Evolutionary conservation across 75 land plant species (phyloP).

Genomic region (Pinus tabuliformis): DNA sequence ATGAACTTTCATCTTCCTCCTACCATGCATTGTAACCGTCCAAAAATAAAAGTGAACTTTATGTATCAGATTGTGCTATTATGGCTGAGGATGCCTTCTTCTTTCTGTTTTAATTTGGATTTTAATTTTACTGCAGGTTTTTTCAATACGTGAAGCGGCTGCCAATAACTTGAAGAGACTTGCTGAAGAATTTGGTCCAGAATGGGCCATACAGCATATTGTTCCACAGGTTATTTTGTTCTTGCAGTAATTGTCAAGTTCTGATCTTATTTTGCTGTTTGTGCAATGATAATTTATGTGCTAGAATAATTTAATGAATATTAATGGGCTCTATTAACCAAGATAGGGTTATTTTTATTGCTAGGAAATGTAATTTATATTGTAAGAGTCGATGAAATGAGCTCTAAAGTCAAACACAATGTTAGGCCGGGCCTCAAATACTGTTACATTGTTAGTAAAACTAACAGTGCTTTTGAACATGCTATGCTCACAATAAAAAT

Average conservation of each 20-base stretch:
- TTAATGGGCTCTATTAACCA: not conserved
- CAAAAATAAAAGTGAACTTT: not conserved
- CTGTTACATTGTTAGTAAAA: no score
- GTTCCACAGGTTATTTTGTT: constrained; percentile 74
- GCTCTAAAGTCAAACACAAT: no score
- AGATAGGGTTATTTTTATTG: no score
- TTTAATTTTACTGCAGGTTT: constrained; percentile 54
- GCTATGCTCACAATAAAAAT: no score
- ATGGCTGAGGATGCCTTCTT: not conserved
- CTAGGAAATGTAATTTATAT: no score
- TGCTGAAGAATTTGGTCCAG: constrained; percentile 99
- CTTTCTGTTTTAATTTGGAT: not conserved
- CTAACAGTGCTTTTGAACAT: no score
- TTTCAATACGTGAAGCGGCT: constrained; percentile 97
- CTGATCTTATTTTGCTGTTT: not conserved
- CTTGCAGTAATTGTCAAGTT: not conserved
- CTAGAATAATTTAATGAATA: not conserved
- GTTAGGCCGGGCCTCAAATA: no score
- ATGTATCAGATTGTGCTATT: not conserved
- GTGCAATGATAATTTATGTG: not conserved
- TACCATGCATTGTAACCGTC: not conserved
- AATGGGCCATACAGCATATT: constrained; percentile 99
- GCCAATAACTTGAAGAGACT: constrained; percentile 96
- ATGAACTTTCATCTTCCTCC: no score
- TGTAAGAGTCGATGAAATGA: no score